Conservation (phyloP, 2,329 filamentous ascomycete species). For the Aspergillus novoparasiticus region DNA sequence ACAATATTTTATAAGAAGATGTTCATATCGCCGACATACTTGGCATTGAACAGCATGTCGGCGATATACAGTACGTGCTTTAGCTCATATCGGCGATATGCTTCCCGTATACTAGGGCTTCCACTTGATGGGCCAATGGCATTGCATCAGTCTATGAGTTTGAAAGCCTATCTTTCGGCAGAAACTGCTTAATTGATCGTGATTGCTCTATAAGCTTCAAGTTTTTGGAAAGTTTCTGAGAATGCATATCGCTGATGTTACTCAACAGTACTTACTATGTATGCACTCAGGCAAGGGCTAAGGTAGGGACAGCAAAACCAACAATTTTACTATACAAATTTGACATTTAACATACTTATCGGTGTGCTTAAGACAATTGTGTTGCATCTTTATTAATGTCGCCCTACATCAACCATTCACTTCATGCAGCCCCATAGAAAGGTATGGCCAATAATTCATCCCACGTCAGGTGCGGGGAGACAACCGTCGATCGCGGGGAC, state of each 20-base stretch:
- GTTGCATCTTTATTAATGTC: not conserved
- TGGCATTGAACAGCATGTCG: not conserved
- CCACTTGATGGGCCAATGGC: not conserved
- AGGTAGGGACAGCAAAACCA: not conserved
- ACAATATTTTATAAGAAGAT: not conserved
- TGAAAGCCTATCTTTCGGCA: not conserved
- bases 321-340: not conserved
- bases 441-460: not conserved
- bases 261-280: not conserved
- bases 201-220: not conserved
- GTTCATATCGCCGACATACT: not conserved
- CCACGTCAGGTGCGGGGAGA: constrained; percentile 1
- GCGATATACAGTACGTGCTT: not conserved
- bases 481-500: constrained; percentile 1
- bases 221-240: not conserved
- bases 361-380: not conserved
- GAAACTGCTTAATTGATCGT: not conserved
- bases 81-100: not conserved
- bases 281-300: not conserved
- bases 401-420: not conserved
- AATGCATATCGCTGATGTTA: not conserved
- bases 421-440: not conserved
- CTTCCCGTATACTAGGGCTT: not conserved
- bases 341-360: not conserved
- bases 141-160: not conserved